A percentile compares a stretch with the other conserved stretches of the same genome.
Conservation (phyloP, 2,329 filamentous ascomycete species). For the Diatrype stigma region DNA sequence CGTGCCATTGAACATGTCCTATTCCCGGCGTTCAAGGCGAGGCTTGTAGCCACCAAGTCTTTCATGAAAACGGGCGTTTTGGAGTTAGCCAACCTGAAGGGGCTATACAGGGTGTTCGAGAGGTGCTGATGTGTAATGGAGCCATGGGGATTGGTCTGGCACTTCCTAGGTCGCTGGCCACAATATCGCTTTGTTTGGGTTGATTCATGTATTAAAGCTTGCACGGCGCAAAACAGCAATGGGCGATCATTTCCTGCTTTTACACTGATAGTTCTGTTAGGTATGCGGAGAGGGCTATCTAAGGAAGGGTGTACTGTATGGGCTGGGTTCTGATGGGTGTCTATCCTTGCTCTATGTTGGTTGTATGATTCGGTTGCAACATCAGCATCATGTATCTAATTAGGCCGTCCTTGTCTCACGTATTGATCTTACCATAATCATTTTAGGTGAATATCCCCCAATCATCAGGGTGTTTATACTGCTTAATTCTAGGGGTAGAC, state of each 20-base stretch:
- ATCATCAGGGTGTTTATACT: no score
- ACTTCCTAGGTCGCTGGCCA: neutral
- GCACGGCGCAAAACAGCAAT: no score
- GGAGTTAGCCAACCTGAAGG: conserved; percentile 88
- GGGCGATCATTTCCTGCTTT: no score
- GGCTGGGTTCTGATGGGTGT: neutral
- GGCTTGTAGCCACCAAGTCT: conserved; percentile 75
- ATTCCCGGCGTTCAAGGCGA: conserved; percentile 82
- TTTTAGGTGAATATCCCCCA: no score
- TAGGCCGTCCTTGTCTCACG: no score
- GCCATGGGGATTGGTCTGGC: neutral
- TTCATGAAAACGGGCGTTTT: conserved; percentile 71
- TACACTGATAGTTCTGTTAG: no score
- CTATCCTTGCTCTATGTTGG: neutral
- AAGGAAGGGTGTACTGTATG: neutral
- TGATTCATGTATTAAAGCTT: neutral
- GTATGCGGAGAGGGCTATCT: neutral
- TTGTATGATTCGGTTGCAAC: no score
- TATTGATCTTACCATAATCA: no score
- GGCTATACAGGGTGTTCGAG: conserved; percentile 92
- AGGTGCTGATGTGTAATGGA: conserved; percentile 58
- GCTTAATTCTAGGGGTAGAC: no score
- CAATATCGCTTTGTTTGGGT: neutral
- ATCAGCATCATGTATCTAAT: no score
- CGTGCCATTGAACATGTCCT: conserved; percentile 78